Evolutionary conservation across 805 yeast species (phyloP), one percentile per base, ranked within the genome.

Genomic region (Candida maris): DNA sequence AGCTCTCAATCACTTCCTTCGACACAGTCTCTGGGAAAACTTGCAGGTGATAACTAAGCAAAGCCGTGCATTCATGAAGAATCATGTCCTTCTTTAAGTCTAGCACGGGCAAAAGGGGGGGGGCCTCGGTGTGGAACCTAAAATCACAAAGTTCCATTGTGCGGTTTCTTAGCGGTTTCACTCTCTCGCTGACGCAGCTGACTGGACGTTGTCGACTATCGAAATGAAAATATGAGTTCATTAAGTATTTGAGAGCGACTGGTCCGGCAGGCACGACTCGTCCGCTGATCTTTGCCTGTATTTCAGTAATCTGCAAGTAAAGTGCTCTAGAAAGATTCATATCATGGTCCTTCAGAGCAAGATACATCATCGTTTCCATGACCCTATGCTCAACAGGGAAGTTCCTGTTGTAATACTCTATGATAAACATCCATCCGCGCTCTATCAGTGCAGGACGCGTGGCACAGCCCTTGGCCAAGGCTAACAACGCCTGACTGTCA

Each of bases 281-380:
- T 7, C 46, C 49, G 2, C 33, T 30, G 3, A 41, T 30, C 30
- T 42, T 49, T 1, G 59, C 50, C 27, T 43, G 45, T 3, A 55
- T 48, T 19, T 54, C 53, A 31, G 48, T 45, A 23, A 56, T 46
- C 19, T 44, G 51, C 24, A 56, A 60, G 57, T 73, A 83, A 23
- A 84, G 56, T 0, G 91, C 86, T 48, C 97, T 69, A 1, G 85
- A 68, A 29, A 86, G 64, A 5, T 77, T 65, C 14, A 84, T 59
- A 56, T 89, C 96, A 0, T 95, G 93, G 51, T 88, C 88, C 40
- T 69, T 68, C 0, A 87, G 81, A n/a, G 93, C 77, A 31, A 91
- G 61, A 43, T 80, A 73, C 63, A 91, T 68, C 78, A 91, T 79
- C 12, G 77, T 70, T 43, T 80, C 83, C 46, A 79, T 68, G 0